Base-by-base conservation (phyloP, 148 eudicot species). In the Agrostemma githago region DNA sequence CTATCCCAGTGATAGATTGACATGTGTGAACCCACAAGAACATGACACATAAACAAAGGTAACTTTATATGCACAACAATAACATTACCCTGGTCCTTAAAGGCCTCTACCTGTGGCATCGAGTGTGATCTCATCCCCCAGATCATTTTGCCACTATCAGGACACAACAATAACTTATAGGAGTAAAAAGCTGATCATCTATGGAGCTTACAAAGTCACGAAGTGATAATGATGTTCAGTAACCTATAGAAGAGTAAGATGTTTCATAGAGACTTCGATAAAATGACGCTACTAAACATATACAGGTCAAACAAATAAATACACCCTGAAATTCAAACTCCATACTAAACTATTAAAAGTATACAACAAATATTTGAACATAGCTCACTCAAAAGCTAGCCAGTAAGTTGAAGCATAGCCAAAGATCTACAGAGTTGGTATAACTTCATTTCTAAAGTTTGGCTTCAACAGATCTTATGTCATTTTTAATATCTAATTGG, bases 41-140 rank as follows among this genome's bases (percentile, higher is more conserved):
- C 14, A 51, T 10, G 56, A n/a, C 4, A 43, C 21, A 67, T 7
- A 67, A 17, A 3, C 6, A 53, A 67, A 42, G 15, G 70, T 17
- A 64, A 42, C 19, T 66, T n/a, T 16, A 7, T 66, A 66, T 66
- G 48, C 70, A 40, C 46, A 38, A 64, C 68, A 64, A 39, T 40
- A 64, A 64, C 4, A 39, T 10, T 40, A 64, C 8, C 8, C 68
- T 39, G 39, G 39, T 14, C 44, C 68, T 64, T 8, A 39, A 14
- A 5, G 7, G 11, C 44, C 68, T 15, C 68, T 15, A 14, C 68
- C 68, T 14, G 42, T 37, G 19, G 17, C 14, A 40, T 17, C 14
- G 42, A 15, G 8, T 64, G 41, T 40, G 39, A 15, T 5, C 68
- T 15, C 44, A 64, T 10, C 14, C 44, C 68, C 46, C 5, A 39